These are phyloP conservation scores for Phytophthora aleatoria DNA, from an alignment of 352 stramenopile genomes.

Conservation along the genomic window DNA sequence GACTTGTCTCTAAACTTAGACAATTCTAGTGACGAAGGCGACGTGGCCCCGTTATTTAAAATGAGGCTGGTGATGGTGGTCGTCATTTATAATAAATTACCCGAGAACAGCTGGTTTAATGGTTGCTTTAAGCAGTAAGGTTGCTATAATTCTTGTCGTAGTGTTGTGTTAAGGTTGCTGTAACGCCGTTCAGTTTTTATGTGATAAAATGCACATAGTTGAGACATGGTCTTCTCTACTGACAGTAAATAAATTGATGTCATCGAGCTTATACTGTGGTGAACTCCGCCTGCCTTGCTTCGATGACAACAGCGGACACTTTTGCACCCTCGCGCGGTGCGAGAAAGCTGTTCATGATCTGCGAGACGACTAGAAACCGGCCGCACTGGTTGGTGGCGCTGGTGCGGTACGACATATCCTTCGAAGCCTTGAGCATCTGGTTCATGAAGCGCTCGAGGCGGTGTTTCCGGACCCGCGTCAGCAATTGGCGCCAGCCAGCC, in stretches of 20 bases:
- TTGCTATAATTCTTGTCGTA: too few species aligned
- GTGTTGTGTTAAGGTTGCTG: too few species aligned
- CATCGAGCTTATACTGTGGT: slow-evolving; percentile 6
- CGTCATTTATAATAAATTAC: too few species aligned
- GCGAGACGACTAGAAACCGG: slow-evolving; percentile 48
- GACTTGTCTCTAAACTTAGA: too few species aligned
- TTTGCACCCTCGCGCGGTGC: slow-evolving; percentile 22
- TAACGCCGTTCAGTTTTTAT: slow-evolving; percentile 9
- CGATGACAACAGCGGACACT: not conserved
- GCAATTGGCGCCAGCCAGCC: slow-evolving; percentile 17
- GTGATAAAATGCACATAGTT: slow-evolving; percentile 12
- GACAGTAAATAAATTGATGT: slow-evolving; percentile 19
- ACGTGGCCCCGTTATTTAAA: too few species aligned
- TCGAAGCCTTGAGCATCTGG: slow-evolving; percentile 42
- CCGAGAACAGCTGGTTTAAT: too few species aligned
- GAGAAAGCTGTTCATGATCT: slow-evolving; percentile 57
- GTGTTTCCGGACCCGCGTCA: slow-evolving; percentile 28
- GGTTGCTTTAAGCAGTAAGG: too few species aligned
- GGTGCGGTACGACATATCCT: slow-evolving; percentile 53
- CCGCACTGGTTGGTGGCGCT: slow-evolving; percentile 37
- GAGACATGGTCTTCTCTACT: too few species aligned
- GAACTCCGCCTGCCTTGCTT: not conserved
- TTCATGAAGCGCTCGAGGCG: slow-evolving; percentile 51
- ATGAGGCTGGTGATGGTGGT: too few species aligned
- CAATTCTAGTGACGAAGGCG: too few species aligned